Conservation (phyloP, 495 filamentous ascomycete genomes). For the Penicillium goetzii region DNA sequence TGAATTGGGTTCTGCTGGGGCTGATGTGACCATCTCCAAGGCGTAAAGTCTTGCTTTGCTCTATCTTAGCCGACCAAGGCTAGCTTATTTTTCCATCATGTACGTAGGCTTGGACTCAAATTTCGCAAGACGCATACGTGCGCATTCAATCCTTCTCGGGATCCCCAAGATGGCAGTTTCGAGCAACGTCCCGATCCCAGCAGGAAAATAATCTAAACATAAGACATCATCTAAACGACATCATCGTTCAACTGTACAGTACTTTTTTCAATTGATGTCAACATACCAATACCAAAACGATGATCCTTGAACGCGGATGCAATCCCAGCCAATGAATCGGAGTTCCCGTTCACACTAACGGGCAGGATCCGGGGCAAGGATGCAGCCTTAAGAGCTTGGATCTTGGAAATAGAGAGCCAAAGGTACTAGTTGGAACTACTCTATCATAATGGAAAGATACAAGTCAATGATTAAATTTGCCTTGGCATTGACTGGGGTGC, state of each 20-base stretch:
- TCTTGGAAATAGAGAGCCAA: neutral
- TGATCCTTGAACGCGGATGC: conserved; percentile 12
- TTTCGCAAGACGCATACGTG: neutral
- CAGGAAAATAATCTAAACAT: neutral
- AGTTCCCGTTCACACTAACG: neutral
- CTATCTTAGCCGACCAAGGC: neutral
- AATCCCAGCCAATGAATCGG: conserved; percentile 23
- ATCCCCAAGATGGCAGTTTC: neutral
- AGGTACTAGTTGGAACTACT: neutral
- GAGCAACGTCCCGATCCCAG: neutral
- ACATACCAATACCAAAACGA: neutral
- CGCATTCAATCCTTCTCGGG: neutral
- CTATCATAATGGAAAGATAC: neutral
- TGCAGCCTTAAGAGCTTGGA: conserved; percentile 7
- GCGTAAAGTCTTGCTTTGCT: neutral
- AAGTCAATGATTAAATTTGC: neutral
- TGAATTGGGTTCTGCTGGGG: conserved; percentile 13
- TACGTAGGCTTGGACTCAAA: neutral
- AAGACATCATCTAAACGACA: neutral
- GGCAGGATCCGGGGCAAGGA: neutral
- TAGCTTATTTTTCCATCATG: neutral
- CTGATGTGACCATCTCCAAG: conserved; percentile 15
- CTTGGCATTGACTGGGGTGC: neutral
- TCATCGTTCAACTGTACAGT: no score
- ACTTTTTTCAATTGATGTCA: neutral